Percentiles rank a stretch among this genome's conserved stretches.
These are phyloP conservation scores for Phytophthora europaea DNA, from an alignment of 352 stramenopile species.

Conservation along the genomic window DNA sequence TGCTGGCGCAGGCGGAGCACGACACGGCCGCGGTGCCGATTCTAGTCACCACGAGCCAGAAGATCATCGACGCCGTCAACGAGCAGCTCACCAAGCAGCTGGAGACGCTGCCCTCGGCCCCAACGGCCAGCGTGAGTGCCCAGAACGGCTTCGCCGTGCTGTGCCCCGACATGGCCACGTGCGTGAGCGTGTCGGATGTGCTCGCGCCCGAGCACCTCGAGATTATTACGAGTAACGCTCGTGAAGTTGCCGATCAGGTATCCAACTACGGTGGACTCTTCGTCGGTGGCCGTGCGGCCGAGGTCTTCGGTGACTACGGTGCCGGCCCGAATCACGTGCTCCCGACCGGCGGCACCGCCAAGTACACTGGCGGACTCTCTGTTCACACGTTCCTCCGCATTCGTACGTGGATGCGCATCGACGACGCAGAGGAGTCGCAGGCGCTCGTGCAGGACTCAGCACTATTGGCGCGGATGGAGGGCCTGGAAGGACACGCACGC, in stretches of 20 bases:
- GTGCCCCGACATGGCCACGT: conserved; percentile 72
- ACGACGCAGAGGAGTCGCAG: conserved; percentile 87
- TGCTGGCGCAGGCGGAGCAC: conserved; percentile 95
- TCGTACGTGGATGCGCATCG: conserved; percentile 98
- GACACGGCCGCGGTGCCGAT: conserved; percentile 98
- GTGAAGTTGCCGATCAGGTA: conserved; percentile 85
- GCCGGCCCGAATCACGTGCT: conserved; percentile 99
- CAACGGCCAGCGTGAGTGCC: conserved; percentile 73
- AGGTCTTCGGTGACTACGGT: conserved; percentile 98
- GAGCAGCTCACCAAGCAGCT: conserved; percentile 81
- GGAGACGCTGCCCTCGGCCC: conserved; percentile 69
- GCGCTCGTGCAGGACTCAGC: conserved; percentile 95
- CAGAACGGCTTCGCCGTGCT: conserved; percentile 85
- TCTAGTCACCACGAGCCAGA: conserved; percentile 92
- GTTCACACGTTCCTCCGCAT: conserved; percentile 99
- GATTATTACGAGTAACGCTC: conserved; percentile 92
- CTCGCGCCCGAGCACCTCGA: conserved; percentile 91
- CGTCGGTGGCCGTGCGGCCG: conserved; percentile 94
- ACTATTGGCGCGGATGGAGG: conserved; percentile 93
- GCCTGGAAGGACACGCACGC: conserved; percentile 84
- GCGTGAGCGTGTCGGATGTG: conserved; percentile 89
- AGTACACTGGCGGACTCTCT: conserved; percentile 98
- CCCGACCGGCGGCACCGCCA: conserved; percentile 96
- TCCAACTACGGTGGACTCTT: conserved; percentile 95
- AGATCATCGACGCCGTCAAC: conserved; percentile 94